Percentiles rank a stretch among this genome's conserved stretches.
Evolutionary conservation across 2,329 filamentous ascomycete species (phyloP).

Genomic region (Colletotrichum cuscutae): DNA sequence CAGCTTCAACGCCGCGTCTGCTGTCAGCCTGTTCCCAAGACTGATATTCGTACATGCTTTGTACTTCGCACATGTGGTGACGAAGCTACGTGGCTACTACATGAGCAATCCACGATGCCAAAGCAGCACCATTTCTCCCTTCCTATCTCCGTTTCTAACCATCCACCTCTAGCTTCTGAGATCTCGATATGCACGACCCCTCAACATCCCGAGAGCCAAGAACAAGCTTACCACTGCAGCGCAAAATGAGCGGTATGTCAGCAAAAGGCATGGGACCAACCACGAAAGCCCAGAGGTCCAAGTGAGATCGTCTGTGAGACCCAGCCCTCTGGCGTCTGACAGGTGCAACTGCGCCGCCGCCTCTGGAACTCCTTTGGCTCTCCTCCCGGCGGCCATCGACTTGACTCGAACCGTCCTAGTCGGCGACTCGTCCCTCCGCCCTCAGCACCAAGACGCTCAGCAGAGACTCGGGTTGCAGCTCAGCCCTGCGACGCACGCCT

Average conservation of each 20-base stretch:
- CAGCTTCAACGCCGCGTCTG: neutral
- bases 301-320: neutral
- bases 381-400: neutral
- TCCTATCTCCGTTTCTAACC: neutral
- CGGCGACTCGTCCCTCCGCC: neutral
- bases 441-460: neutral
- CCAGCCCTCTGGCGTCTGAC: constrained; percentile 15
- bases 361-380: neutral
- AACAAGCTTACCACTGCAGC: constrained; percentile 18
- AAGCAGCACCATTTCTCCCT: neutral
- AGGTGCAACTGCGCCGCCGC: constrained; percentile 23
- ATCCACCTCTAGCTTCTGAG: neutral
- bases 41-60: neutral
- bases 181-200: neutral
- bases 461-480: neutral
- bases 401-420: constrained; percentile 1
- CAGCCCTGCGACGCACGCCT: constrained; percentile 6
- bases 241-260: neutral
- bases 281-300: neutral
- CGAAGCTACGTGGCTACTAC: neutral
- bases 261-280: neutral
- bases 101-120: neutral
- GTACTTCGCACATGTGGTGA: neutral
- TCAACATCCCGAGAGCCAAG: neutral
- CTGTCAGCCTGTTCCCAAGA: neutral